Evolutionary conservation across 768 basidiomycete species (phyloP).

Genomic region (Auricularia sp.): DNA sequence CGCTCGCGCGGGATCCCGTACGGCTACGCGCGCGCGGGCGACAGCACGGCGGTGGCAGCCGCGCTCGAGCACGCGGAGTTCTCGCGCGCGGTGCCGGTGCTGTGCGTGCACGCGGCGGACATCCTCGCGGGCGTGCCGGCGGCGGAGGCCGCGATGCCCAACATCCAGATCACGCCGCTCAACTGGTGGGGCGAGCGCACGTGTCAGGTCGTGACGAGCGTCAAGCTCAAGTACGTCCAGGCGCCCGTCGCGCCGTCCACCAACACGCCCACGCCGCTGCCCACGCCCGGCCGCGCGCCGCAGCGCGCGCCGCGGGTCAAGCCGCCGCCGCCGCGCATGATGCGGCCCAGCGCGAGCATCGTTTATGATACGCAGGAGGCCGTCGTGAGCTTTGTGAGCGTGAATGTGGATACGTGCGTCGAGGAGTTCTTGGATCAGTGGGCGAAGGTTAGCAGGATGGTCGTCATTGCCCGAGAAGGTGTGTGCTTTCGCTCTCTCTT

Average conservation of each 20-base stretch:
- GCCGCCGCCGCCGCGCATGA: slow-evolving; percentile 27
- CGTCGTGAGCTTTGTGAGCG: slow-evolving; percentile 79
- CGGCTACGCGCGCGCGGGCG: slow-evolving; percentile 56
- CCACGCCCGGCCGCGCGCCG: neutral
- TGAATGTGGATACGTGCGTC: slow-evolving; percentile 79
- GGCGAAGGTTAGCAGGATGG: slow-evolving; percentile 88
- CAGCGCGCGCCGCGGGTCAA: neutral
- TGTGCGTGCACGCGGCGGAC: slow-evolving; percentile 73
- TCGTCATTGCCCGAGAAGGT: slow-evolving; percentile 87
- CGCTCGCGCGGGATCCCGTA: slow-evolving; percentile 73
- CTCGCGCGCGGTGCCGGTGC: slow-evolving; percentile 66
- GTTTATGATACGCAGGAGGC: slow-evolving; percentile 85
- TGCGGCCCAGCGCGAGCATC: slow-evolving; percentile 78
- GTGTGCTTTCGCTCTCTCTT: slow-evolving; percentile 9
- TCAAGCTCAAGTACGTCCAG: slow-evolving; percentile 84
- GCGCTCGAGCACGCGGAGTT: slow-evolving; percentile 47
- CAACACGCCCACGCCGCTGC: slow-evolving; percentile 1
- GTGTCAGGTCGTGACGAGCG: slow-evolving; percentile 77
- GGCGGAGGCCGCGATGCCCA: slow-evolving; percentile 86
- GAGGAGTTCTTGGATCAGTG: slow-evolving; percentile 88
- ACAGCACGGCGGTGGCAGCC: slow-evolving; percentile 6
- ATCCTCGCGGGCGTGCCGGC: slow-evolving; percentile 77
- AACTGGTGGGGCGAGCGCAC: slow-evolving; percentile 86
- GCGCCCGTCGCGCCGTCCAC: slow-evolving; percentile 43
- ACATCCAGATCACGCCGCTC: slow-evolving; percentile 77